Evolutionary conservation across 495 filamentous ascomycete species (phyloP), one percentile per base, ranked within the genome.

Genomic region (Rhypophila decipiens): DNA sequence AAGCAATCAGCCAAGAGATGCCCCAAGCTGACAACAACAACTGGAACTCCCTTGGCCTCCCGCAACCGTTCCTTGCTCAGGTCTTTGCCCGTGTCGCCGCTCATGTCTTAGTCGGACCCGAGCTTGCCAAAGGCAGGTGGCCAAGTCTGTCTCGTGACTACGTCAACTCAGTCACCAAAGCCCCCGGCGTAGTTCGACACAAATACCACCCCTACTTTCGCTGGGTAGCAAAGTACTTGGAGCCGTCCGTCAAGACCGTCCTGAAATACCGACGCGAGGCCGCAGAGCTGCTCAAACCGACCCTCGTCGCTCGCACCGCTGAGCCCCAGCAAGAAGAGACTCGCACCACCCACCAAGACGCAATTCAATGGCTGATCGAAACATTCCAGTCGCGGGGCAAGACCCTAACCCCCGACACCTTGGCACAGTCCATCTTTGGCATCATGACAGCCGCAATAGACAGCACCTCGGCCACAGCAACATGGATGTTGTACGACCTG

Each of bases 371-470:
- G 38, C 38, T 40, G 18, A 4, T 40, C 10, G 38, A 40, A 21
- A 21, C 20, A 22, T 40, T 20, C 18, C 38, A 21, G 17, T 8
- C 38, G 5, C 38, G 18, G 18, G 38, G 38, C 10, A 40, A 40
- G 38, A 40, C 20, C 18, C 18, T 40, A 21, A 40, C 38, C 18
- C 38, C 38, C 11, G 38, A 40, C 18, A 22, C 38, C 18, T 21
- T 40, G 20, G 38, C 38, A 4, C 38, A 40, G 18, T 10, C 18
- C 5, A 40, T 40, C n/a, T 40, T 20, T 22, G 18, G 4, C 38
- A 40, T 40, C 18, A 40, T 40, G 38, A 40, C 38, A 7, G 38
- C 38, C 38, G 38, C 38, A 17, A 17, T 40, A 17, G 38, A 40
- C 38, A 40, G 38, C 38, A 40, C 38, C n/a, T 40, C 38, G 18